A percentile compares a stretch with the other conserved stretches of the same genome.
phyloP scores from a whole-genome alignment of 495 filamentous ascomycete species.

The Durotheca rogersii region DNA sequence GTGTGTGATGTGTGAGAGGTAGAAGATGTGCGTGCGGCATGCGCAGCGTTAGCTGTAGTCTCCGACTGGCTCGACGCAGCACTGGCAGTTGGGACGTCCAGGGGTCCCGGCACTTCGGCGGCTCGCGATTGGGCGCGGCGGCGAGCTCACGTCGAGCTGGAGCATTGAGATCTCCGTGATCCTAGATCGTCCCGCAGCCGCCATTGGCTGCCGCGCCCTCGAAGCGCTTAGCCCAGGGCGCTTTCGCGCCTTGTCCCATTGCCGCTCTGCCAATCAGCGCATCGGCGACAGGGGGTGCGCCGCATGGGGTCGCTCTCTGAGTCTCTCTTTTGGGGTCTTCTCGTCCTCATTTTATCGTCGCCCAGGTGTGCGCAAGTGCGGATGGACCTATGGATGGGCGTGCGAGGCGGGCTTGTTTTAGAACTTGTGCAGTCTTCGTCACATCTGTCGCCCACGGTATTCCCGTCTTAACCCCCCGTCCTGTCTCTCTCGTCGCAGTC shows the following conservation, averaged over 20 bases:
- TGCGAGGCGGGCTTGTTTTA: too few species aligned
- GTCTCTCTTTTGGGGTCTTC: too few species aligned
- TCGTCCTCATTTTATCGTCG: slow-evolving; percentile 12
- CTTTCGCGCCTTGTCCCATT: slow-evolving; percentile 23
- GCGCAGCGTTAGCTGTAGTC: not conserved
- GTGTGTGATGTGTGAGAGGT: too few species aligned
- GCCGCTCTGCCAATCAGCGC: slow-evolving; percentile 28
- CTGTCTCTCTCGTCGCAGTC: too few species aligned
- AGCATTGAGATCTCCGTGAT: slow-evolving; percentile 28
- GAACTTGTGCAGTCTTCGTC: slow-evolving; percentile 22
- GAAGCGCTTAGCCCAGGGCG: slow-evolving; percentile 33
- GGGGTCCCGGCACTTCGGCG: slow-evolving; percentile 23
- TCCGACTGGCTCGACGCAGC: slow-evolving; percentile 22
- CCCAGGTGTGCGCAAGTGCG: slow-evolving; percentile 26
- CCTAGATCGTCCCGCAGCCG: slow-evolving; percentile 14
- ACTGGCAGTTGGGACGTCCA: slow-evolving; percentile 22
- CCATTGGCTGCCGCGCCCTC: slow-evolving; percentile 27
- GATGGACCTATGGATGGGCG: too few species aligned
- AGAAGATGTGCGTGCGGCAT: slow-evolving; percentile 1
- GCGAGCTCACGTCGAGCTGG: slow-evolving; percentile 17
- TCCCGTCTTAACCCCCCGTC: too few species aligned
- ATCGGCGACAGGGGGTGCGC: slow-evolving; percentile 16
- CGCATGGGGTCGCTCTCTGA: slow-evolving; percentile 10
- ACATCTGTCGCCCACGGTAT: slow-evolving; percentile 28
- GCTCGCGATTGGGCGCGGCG: slow-evolving; percentile 19